Base-by-base conservation (phyloP, 129 eudicot genomes). In the Centaurea solstitialis region DNA sequence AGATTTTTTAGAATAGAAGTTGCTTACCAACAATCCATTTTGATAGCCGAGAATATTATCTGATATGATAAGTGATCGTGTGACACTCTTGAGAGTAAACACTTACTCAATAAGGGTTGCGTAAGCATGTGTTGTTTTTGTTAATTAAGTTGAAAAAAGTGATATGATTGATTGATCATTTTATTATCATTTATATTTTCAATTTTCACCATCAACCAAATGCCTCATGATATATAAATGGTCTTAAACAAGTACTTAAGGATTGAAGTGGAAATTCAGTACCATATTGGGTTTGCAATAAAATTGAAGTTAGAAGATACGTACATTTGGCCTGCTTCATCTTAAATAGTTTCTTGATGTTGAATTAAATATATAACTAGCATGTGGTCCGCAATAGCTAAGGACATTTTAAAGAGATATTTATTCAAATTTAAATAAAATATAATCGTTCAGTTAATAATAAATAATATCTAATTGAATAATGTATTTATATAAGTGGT, bases 321-420 rank as follows among this genome's bases (percentile, higher is more conserved):
- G 74, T 70, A 70, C 74, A 30, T 70, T 15, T 6, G 47, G 74
- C 74, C 47, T 70, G 74, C 47, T 2, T 70, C 74, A 70, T 70
- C 74, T 70, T 70, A 70, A 70, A 70, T 70, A 47, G 74, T 70
- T 70, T 35, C 35, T 70, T 33, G 18, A 70, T 70, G 74, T 17
- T 13, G 74, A 38, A 70, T 70, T 70, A 20, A 57, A 57, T 57
- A 57, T n/a, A 57, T 0, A 57, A 17, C 37, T 33, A 33, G 37
- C 5, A 5, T 3, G 5, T 33, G 37, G 37, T n/a, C n/a, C n/a
- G n/a, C n/a, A n/a, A n/a, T 30, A 30, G 35, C 35, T 30, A 30
- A 30, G 35, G 35, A 30, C 35, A 30, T 30, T 30, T 1, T 30
- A 30, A 30, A 30, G 35, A 30, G 1, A 30, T 30, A 30, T 30